Conservation (phyloP, 2,329 filamentous ascomycete species). For the Lachnellula occidentalis region DNA sequence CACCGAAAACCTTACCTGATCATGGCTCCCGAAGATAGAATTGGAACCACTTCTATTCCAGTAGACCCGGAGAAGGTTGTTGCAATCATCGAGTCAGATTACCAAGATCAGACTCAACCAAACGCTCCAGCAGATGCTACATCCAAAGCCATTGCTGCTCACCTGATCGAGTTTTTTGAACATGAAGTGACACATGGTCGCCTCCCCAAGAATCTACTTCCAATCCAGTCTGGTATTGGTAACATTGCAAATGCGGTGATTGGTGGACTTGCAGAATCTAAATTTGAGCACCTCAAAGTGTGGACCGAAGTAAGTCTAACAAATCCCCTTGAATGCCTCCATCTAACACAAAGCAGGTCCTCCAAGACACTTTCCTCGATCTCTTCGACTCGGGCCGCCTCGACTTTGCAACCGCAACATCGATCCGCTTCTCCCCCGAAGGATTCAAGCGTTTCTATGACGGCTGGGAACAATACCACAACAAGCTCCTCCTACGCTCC, state of each 20-base stretch:
- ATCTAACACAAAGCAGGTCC: constrained; percentile 41
- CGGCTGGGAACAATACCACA: constrained; percentile 72
- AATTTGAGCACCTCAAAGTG: constrained; percentile 83
- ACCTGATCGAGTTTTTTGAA: constrained; percentile 81
- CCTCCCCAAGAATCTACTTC: constrained; percentile 70
- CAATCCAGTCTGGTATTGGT: constrained; percentile 82
- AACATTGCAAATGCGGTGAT: constrained; percentile 93
- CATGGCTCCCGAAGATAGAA: constrained; percentile 79
- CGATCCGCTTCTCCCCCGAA: constrained; percentile 84
- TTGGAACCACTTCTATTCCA: constrained; percentile 76
- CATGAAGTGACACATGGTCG: constrained; percentile 77
- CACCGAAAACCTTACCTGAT: constrained; percentile 79
- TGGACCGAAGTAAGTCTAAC: constrained; percentile 63
- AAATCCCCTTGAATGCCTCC: background rate
- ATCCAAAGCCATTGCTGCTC: constrained; percentile 66
- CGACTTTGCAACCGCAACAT: constrained; percentile 85
- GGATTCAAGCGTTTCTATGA: constrained; percentile 90
- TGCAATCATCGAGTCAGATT: constrained; percentile 78
- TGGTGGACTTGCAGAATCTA: constrained; percentile 71
- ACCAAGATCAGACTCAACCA: constrained; percentile 68
- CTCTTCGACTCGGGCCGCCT: constrained; percentile 84
- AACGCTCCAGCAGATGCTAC: constrained; percentile 72
- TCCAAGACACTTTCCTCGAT: constrained; percentile 89
- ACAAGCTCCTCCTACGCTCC: constrained; percentile 79
- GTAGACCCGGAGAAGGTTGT: constrained; percentile 81